phyloP scores from a whole-genome alignment of 1,139 yeast species.

The Geotrichum candidum region DNA sequence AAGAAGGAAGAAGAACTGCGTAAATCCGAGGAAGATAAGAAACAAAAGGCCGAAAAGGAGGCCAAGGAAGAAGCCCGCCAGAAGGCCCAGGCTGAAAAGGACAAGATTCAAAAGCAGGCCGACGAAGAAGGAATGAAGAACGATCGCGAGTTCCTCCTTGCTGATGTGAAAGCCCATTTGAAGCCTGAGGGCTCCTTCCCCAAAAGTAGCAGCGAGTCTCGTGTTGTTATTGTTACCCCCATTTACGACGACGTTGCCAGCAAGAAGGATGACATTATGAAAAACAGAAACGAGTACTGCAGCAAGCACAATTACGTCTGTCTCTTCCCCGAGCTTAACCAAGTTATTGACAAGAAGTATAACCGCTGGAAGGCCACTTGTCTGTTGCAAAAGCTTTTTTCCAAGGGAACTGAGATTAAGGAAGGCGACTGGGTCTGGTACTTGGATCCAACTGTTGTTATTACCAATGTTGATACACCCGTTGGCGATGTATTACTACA shows the following conservation, averaged over 20 bases:
- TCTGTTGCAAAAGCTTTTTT: background rate
- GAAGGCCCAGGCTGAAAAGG: background rate
- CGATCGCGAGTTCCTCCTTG: constrained; percentile 2
- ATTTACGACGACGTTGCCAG: background rate
- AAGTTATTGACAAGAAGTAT: background rate
- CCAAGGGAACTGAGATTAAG: background rate
- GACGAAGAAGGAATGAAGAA: constrained; percentile 4
- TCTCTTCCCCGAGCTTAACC: constrained; percentile 4
- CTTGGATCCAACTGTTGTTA: background rate
- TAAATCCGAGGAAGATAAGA: constrained; percentile 10
- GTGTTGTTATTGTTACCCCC: constrained; percentile 6
- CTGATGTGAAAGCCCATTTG: constrained; percentile 3
- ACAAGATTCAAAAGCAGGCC: background rate
- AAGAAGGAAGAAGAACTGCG: constrained; percentile 8
- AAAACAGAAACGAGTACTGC: constrained; percentile 11
- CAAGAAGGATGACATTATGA: background rate
- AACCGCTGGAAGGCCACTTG: background rate
- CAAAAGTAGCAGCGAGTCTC: background rate
- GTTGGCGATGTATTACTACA: constrained; percentile 1
- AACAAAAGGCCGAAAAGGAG: constrained; percentile 2
- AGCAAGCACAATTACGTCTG: constrained; percentile 8
- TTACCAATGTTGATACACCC: constrained; percentile 4
- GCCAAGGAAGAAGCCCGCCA: background rate
- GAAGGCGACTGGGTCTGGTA: constrained; percentile 14
- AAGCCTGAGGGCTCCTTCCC: background rate